Conservation (phyloP, 2,329 filamentous ascomycete species). For the Graphiopsis chlorocephala region DNA sequence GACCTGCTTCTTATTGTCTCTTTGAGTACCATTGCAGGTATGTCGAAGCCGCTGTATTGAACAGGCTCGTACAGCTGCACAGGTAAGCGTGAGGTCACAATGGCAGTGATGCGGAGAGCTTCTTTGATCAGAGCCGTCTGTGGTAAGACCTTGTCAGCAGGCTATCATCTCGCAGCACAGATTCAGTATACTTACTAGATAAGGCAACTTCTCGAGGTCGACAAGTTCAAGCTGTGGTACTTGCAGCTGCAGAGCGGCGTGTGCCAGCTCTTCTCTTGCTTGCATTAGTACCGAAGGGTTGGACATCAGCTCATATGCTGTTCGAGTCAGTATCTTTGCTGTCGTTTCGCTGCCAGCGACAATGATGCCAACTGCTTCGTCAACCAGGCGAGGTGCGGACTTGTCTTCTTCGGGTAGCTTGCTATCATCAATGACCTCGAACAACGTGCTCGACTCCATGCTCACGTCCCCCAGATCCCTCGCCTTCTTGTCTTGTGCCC, state of each 20-base stretch:
- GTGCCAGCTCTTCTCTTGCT: background rate
- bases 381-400: background rate
- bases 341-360: background rate
- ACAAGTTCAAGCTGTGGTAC: background rate
- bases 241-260: background rate
- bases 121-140: background rate
- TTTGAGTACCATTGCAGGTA: background rate
- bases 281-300: background rate
- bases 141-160: no score
- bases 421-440: background rate
- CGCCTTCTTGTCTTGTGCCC: background rate
- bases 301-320: background rate
- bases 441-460: background rate
- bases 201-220: background rate
- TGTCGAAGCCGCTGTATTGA: background rate
- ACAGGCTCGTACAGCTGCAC: background rate
- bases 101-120: background rate
- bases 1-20: no score
- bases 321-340: background rate
- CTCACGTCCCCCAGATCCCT: background rate
- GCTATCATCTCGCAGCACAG: no score
- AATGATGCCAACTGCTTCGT: background rate
- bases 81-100: background rate
- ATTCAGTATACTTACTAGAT: background rate
- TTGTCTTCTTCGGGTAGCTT: background rate